Evolutionary conservation across 2,329 filamentous ascomycete species (phyloP).

Genomic region (Stylonectria norvegica): DNA sequence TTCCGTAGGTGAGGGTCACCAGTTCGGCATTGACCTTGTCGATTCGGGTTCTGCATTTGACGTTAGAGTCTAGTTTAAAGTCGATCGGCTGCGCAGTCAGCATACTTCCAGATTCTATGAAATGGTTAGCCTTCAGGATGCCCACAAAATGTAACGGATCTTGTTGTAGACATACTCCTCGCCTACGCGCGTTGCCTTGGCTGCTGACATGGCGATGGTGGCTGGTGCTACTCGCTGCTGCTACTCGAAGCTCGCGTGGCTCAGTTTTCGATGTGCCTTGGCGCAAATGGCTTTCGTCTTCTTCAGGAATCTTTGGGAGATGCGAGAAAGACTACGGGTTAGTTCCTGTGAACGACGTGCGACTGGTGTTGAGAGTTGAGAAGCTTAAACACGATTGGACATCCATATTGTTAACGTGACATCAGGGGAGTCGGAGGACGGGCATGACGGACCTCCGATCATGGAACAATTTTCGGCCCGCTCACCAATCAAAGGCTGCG

Average conservation of each 20-base stretch:
- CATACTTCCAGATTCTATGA: conserved; percentile 87
- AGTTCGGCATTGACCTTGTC: conserved; percentile 98
- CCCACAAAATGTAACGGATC: conserved; percentile 5
- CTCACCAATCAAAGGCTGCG: conserved; percentile 25
- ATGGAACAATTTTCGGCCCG: conserved; percentile 37
- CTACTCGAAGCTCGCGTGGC: too few relatives aligned
- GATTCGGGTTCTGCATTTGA: conserved; percentile 69
- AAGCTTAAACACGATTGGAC: too few relatives aligned
- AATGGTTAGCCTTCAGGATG: conserved; percentile 26
- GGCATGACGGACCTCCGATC: conserved; percentile 20
- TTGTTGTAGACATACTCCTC: conserved; percentile 52
- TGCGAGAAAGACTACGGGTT: too few relatives aligned
- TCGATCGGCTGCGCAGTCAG: conserved; percentile 17
- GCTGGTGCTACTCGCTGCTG: too few relatives aligned
- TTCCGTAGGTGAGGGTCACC: conserved; percentile 95
- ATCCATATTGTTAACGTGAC: conserved; percentile 22
- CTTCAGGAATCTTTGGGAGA: background rate
- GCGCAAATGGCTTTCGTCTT: too few relatives aligned
- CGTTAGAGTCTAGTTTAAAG: conserved; percentile 11
- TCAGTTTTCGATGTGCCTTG: too few relatives aligned
- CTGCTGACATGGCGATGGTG: conserved; percentile 54
- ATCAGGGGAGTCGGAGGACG: conserved; percentile 21
- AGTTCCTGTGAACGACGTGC: too few relatives aligned
- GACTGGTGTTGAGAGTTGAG: too few relatives aligned
- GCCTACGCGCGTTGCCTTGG: conserved; percentile 58